A percentile compares a stretch with the other conserved stretches of the same genome.
These are phyloP conservation scores for Orbilia ellipsospora DNA, from an alignment of 2,329 filamentous ascomycete species.

Conservation along the genomic window DNA sequence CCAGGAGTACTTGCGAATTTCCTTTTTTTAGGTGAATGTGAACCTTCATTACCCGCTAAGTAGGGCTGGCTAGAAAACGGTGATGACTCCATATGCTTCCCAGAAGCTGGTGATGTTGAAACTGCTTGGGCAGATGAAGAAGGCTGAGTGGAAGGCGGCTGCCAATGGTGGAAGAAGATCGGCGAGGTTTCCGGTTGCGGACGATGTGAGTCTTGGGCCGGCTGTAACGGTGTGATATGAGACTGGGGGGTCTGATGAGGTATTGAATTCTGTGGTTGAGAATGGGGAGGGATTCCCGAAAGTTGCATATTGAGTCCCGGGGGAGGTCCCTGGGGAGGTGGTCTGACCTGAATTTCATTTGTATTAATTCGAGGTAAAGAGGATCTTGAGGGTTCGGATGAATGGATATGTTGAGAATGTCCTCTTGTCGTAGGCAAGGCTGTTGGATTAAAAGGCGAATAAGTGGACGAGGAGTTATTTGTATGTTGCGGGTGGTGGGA, in stretches of 20 bases:
- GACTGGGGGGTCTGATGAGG: slow-evolving; percentile 51
- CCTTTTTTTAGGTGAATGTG: slow-evolving; percentile 59
- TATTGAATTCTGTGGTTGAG: slow-evolving; percentile 44
- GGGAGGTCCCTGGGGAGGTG: slow-evolving; percentile 61
- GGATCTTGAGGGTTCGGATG: slow-evolving; percentile 63
- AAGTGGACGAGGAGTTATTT: slow-evolving; percentile 57
- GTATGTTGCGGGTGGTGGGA: slow-evolving; percentile 41
- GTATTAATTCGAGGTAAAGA: slow-evolving; percentile 67
- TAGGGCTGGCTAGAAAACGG: slow-evolving; percentile 57
- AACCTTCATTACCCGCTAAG: slow-evolving; percentile 55
- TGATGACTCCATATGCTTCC: slow-evolving; percentile 58
- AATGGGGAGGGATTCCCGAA: slow-evolving; percentile 50
- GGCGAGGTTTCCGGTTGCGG: slow-evolving; percentile 52
- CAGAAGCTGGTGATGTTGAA: slow-evolving; percentile 57
- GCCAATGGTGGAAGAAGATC: slow-evolving; percentile 59
- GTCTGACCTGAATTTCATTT: slow-evolving; percentile 67
- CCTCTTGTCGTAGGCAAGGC: slow-evolving; percentile 61
- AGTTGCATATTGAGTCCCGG: slow-evolving; percentile 54
- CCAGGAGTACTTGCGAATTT: slow-evolving; percentile 54
- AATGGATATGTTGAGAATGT: slow-evolving; percentile 45
- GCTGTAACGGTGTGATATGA: slow-evolving; percentile 30
- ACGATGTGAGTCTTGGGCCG: slow-evolving; percentile 40
- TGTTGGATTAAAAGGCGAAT: slow-evolving; percentile 61
- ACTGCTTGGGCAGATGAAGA: slow-evolving; percentile 49
- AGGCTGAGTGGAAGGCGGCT: slow-evolving; percentile 56